These are phyloP conservation scores for Solanum ossicruentum DNA, from an alignment of 257 asterid genomes.

Conservation along the genomic window DNA sequence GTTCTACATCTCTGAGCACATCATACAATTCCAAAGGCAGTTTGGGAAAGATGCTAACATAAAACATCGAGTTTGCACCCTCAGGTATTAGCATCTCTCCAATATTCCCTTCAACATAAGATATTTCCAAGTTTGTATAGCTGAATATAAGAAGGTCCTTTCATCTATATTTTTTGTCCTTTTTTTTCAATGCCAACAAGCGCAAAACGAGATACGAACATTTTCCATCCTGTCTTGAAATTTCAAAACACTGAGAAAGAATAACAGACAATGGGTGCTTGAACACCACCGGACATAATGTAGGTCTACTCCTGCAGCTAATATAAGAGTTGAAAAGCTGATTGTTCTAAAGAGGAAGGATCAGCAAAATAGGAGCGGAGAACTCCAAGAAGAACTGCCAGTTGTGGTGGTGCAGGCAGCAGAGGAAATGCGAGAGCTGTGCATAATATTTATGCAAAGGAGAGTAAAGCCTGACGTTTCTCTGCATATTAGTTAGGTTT, in stretches of 20 bases:
- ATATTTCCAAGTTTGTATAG: not conserved
- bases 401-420: not conserved
- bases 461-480: too few relatives aligned
- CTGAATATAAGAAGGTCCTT: not conserved
- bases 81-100: not conserved
- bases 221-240: not conserved
- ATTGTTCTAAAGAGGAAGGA: not conserved
- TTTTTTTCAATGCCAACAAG: not conserved
- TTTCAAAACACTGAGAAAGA: not conserved
- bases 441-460: not conserved
- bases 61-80: not conserved
- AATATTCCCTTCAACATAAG: not conserved
- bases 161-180: not conserved
- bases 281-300: not conserved
- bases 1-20: not conserved
- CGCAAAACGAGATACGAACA: not conserved
- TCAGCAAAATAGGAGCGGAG: not conserved
- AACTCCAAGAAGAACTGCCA: not conserved
- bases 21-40: not conserved
- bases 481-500: too few relatives aligned
- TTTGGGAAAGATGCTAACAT: not conserved
- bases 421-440: not conserved
- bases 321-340: not conserved
- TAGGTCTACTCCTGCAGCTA: not conserved
- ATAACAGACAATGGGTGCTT: not conserved